Percentiles rank a stretch among this genome's conserved stretches.
Conservation (phyloP, 2,329 filamentous ascomycete species). For the Cytospora piceae region DNA sequence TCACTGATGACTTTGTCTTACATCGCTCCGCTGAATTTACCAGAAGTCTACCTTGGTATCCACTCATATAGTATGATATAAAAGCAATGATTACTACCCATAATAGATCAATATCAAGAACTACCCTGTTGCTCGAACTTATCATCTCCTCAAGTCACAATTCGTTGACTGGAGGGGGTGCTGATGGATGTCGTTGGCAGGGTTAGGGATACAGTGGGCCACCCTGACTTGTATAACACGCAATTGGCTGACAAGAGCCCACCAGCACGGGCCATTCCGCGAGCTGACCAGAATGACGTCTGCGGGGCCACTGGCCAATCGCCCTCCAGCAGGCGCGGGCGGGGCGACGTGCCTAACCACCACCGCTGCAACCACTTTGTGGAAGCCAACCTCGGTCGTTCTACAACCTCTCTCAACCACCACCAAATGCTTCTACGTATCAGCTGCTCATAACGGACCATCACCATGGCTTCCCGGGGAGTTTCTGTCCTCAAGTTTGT, state of each 20-base stretch:
- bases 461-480: slow-evolving; percentile 67
- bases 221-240: background rate
- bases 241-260: background rate
- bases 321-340: background rate
- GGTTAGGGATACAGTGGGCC: background rate
- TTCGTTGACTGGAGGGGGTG: background rate
- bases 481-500: slow-evolving; percentile 88
- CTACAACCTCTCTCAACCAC: slow-evolving; percentile 1
- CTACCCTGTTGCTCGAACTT: too few relatives aligned
- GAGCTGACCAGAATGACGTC: background rate
- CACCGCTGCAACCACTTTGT: slow-evolving; percentile 2
- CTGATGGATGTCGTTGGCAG: background rate
- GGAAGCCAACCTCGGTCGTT: background rate
- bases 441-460: slow-evolving; percentile 24
- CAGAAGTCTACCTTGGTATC: too few relatives aligned
- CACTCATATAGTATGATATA: too few relatives aligned
- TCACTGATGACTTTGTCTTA: too few relatives aligned
- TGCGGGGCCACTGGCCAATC: background rate
- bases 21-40: too few relatives aligned
- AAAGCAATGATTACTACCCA: too few relatives aligned
- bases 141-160: background rate
- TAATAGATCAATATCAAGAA: too few relatives aligned
- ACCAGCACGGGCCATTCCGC: background rate
- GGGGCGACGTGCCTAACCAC: slow-evolving; percentile 8
- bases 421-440: slow-evolving; percentile 19